These are phyloP conservation scores for Trametes elegans DNA, from an alignment of 768 basidiomycete species.

Conservation along the genomic window DNA sequence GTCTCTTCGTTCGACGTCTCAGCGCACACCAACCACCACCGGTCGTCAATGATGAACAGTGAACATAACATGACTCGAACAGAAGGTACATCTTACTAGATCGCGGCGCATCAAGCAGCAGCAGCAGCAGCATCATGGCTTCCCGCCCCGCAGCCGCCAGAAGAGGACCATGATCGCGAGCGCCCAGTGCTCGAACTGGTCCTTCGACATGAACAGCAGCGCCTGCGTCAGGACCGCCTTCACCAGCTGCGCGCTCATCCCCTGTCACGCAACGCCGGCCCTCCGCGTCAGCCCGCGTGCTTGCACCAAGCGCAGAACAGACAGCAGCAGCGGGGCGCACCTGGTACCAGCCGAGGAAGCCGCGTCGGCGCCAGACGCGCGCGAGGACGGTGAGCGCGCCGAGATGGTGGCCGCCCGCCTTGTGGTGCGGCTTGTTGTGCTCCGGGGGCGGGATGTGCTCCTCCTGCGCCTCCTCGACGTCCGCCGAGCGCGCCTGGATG, in stretches of 20 bases:
- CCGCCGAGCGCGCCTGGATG: slow-evolving; percentile 80
- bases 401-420: slow-evolving; percentile 47
- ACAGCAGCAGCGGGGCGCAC: slow-evolving; percentile 40
- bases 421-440: slow-evolving; percentile 42
- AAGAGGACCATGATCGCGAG: slow-evolving; percentile 62
- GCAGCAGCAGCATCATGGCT: neutral
- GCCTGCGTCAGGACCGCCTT: slow-evolving; percentile 97
- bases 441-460: slow-evolving; percentile 38
- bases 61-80: too few species aligned
- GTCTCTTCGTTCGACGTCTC: too few species aligned
- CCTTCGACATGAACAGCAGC: slow-evolving; percentile 94
- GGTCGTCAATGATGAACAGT: too few species aligned
- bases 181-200: slow-evolving; percentile 92
- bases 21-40: too few species aligned
- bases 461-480: slow-evolving; percentile 46
- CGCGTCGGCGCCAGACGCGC: slow-evolving; percentile 71
- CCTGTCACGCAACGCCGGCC: too few species aligned
- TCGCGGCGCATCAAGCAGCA: too few species aligned
- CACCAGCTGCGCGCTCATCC: slow-evolving; percentile 93
- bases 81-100: too few species aligned
- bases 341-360: slow-evolving; percentile 94
- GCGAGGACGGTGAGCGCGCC: slow-evolving; percentile 79
- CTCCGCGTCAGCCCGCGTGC: too few species aligned
- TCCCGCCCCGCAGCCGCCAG: slow-evolving; percentile 17
- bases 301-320: neutral